Base-by-base conservation (phyloP, 2,329 filamentous ascomycete genomes). In the Magnaporthiopsis rhizophila region DNA sequence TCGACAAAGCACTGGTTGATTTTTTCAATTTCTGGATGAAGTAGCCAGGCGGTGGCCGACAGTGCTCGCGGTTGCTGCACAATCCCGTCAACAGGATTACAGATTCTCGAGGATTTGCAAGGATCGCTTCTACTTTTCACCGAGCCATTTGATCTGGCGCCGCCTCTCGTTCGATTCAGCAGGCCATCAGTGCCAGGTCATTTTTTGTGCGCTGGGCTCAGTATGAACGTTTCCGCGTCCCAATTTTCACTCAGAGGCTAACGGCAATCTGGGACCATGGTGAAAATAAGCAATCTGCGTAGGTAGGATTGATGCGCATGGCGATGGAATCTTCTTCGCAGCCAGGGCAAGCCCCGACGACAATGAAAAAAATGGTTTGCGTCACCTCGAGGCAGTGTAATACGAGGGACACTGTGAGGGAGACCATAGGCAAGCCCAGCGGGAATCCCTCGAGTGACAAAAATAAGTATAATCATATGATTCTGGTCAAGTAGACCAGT, bases 401-500 rank as follows among this genome's bases (percentile, higher is more conserved):
- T 84, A 86, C 86, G 81, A 80, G 82, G 85, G 86, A 89, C 87
- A 90, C 88, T 77, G 84, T 90, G 85, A 76, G 71, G 74, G 69
- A 74, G 74, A 64, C 75, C 82, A 83, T 89, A 81, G 79, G 86
- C 88, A 89, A 90, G 88, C 86, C 82, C 86, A 89, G 87, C 83
- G 86, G 83, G 71, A 68, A 71, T 72, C 69, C 72, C 74, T 76
- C 83, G 68, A 66, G 71, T 66, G 76, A 69, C 81, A 90, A 90
- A 88, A 89, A 92, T 91, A 83, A 82, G 88, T 85, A 85, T 90
- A 92, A 92, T 91, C 88, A 86, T 81, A 50, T 59, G 81, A 83
- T 84, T 85, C 81, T 81, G 80, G 80, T 81, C 86, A 81, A 81
- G 80, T 89, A 84, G 86, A 82, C 81, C 82, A 82, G 83, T 91